phyloP scores from a whole-genome alignment of 148 eudicot genomes.

The Pouteria glomerata region DNA sequence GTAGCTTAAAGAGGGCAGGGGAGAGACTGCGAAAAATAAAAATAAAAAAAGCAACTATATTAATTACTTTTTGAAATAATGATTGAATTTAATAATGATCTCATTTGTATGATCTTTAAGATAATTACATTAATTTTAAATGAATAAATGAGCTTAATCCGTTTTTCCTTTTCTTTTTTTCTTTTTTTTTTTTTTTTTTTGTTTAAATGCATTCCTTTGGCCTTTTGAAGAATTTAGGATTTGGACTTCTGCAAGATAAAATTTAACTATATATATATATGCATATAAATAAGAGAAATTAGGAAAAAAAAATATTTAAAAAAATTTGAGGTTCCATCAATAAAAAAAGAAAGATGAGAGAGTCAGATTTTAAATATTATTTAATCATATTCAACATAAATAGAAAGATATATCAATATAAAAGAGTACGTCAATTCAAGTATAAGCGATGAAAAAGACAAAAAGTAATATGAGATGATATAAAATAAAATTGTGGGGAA shows the following conservation, averaged over 20 bases:
- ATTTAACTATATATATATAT: no score
- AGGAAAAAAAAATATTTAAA: neutral
- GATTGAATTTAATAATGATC: neutral
- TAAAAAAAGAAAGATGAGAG: neutral
- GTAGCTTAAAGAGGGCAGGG: no score
- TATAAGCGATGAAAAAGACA: no score
- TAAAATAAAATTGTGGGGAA: neutral
- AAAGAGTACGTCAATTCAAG: neutral
- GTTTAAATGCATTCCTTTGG: no score
- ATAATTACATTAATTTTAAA: neutral
- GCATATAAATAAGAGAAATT: neutral
- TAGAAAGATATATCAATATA: neutral
- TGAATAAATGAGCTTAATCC: no score
- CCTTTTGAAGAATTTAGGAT: no score
- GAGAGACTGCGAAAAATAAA: neutral
- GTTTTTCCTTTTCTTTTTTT: neutral
- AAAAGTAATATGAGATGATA: neutral
- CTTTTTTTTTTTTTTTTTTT: no score
- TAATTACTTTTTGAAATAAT: neutral
- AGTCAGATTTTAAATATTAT: neutral
- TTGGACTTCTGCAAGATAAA: neutral
- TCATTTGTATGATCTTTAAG: no score
- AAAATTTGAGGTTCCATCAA: neutral
- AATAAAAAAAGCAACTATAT: no score
- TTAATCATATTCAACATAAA: no score